Base-by-base conservation (phyloP, 2,329 filamentous ascomycete genomes). In the Dothiorella sarmentorum region DNA sequence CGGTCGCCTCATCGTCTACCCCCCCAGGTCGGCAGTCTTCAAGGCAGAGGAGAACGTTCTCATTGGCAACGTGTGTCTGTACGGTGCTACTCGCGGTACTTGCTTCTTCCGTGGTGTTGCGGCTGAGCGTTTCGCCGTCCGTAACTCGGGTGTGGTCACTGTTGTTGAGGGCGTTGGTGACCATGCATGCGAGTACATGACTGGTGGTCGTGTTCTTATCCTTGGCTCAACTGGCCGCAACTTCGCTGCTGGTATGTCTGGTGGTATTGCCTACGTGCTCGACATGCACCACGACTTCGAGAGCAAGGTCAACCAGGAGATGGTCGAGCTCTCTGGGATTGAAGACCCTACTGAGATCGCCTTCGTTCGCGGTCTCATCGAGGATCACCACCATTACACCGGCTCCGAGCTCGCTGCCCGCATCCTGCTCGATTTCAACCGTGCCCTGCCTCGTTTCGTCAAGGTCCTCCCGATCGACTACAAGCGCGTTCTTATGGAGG, bases 131-230 rank as follows among this genome's bases (percentile, higher is more conserved):
- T 97, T 97, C 73, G 92, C 91, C 62, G 93, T 97, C 64, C 89
- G 93, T 66, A 97, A 97, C 80, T 97, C 93, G 1, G 93, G 93
- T 77, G 93, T 90, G 52, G 96, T 88, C 26, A 91, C 93, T n/a
- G 90, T 97, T 64, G 92, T 97, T 62, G 93, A 97, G 76, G 93
- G 93, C 77, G 85, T 96, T 64, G 93, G 93, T 81, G 93, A 97
- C 74, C 93, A 97, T 73, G 90, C 91, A 63, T 97, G 92, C 72
- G 93, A 97, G 81, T 97, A 97, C 83, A 97, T 97, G 93, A 97
- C 93, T 69, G 93, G 93, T 72, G 93, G 93, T 71, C 90, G 92
- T 70, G 82, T 97, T 52, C 79, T 97, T 63, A 83, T 96, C 69
- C 83, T 97, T 47, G 93, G 93, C 60, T 85, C 84, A 68, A 96